phyloP scores from a whole-genome alignment of 2,329 filamentous ascomycete genomes.

The Bertia moriformis region DNA sequence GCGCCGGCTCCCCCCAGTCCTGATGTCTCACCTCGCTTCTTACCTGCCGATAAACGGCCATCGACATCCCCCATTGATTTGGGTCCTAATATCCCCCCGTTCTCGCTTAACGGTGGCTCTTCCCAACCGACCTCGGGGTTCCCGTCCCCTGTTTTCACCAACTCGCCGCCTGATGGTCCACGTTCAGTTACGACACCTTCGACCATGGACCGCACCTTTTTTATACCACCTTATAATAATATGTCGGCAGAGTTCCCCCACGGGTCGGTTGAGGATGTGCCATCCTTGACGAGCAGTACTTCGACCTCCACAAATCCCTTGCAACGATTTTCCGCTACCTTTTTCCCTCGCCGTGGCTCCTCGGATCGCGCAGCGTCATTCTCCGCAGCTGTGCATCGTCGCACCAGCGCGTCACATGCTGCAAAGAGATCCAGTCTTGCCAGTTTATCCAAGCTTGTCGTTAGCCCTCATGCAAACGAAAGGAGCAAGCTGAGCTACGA shows the following conservation, averaged over 20 bases:
- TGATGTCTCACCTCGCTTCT: constrained; percentile 17
- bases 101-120: constrained; percentile 12
- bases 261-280: constrained; percentile 29
- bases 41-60: constrained; percentile 20
- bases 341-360: constrained; percentile 17
- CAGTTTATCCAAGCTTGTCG: constrained; percentile 28
- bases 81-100: constrained; percentile 18
- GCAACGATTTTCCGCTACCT: constrained; percentile 24
- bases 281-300: constrained; percentile 29
- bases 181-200: constrained; percentile 21
- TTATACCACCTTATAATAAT: constrained; percentile 11
- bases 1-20: constrained; percentile 13
- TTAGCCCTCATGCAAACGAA: constrained; percentile 21
- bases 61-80: constrained; percentile 23
- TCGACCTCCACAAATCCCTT: constrained; percentile 26
- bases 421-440: constrained; percentile 29
- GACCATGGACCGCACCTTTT: constrained; percentile 22
- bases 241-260: constrained; percentile 21
- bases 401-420: constrained; percentile 19
- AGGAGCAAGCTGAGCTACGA: constrained; percentile 25
- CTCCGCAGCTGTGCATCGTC: constrained; percentile 19
- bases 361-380: constrained; percentile 26
- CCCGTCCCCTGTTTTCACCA: constrained; percentile 25
- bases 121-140: constrained; percentile 18
- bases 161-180: constrained; percentile 21